Conservation (phyloP, 2,329 filamentous ascomycete genomes). For the Colletotrichum neosansevieriae region DNA sequence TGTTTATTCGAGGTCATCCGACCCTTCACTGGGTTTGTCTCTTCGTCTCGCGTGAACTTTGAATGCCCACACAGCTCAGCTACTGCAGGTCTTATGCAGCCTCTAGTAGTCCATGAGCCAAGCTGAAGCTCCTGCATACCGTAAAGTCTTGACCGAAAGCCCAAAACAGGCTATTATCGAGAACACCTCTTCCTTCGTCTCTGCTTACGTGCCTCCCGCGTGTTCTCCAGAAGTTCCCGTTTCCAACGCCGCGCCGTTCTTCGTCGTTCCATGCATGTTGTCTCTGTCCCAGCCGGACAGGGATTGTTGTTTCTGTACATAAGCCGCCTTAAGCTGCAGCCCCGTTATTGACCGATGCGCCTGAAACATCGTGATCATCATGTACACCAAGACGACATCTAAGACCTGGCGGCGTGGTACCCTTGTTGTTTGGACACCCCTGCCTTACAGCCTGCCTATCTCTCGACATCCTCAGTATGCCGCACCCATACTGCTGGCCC, state of each 20-base stretch:
- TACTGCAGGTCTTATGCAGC: constrained; percentile 14
- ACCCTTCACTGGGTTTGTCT: constrained; percentile 15
- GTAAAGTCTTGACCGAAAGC: constrained; percentile 14
- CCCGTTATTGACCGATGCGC: not conserved
- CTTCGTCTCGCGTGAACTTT: constrained; percentile 14
- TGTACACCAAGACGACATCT: not conserved
- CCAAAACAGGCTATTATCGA: constrained; percentile 27
- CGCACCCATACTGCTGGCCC: constrained; percentile 42
- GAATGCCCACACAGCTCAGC: not conserved
- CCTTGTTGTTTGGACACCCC: not conserved
- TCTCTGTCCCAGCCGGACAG: not conserved
- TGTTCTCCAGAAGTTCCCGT: not conserved
- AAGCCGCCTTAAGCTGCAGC: constrained; percentile 10
- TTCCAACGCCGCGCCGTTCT: constrained; percentile 14
- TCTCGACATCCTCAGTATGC: constrained; percentile 21
- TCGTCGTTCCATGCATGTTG: not conserved
- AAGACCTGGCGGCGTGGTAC: not conserved
- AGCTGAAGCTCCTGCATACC: constrained; percentile 23
- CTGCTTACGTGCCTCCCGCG: not conserved
- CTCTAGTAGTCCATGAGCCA: not conserved
- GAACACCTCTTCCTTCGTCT: constrained; percentile 20
- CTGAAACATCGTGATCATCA: not conserved
- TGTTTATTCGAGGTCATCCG: constrained; percentile 7
- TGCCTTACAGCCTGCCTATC: constrained; percentile 13
- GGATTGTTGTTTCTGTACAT: constrained; percentile 9